Evolutionary conservation across 129 eudicot species (phyloP), one percentile per base, ranked within the genome.

Genomic region (Centrapalus pauciflorus): DNA sequence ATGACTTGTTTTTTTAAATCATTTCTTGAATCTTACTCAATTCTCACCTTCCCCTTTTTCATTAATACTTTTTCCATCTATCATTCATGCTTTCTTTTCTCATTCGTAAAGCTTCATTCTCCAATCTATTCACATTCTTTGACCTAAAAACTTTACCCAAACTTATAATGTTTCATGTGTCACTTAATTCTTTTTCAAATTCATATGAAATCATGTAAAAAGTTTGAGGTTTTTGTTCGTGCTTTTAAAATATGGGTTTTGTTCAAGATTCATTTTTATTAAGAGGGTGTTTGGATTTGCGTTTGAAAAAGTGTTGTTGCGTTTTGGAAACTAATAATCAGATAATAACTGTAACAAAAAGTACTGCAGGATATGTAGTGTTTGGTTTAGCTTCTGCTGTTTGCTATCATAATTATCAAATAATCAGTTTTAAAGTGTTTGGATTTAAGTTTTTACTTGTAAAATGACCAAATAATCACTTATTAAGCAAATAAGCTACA

Each of bases 1-100:
- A 43, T 46, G 30, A 49, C 54, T 1, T 59, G 17, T 28, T 57
- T 59, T 71, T 50, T 33, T 76, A 16, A 70, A 59, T 38, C 49
- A 24, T 83, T 61, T 57, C 95, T 83, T 84, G 81, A 54, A 81
- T 81, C 78, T 62, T 67, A 87, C 90, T 84, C 90, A 69, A 73
- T 49, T 55, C 49, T 41, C 72, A 41, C 38, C 66, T 13, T 30
- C 66, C 50, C 78, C 71, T 41, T 41, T n/a, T 55, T 21, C 16
- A 64, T 63, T 55, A 23, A 8, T 64, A 56, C 55, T 34, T 76
- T 67, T 32, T 64, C 23, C 66, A 67, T 71, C 77, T n/a, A 58
- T 76, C 71, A 64, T 68, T 76, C 89, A 78, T 72, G 80, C 67
- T 73, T 81, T 76, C 63, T 64, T 83, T 70, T 83, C 90, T 78